These are phyloP conservation scores for Arthrocladium fulminans DNA, from an alignment of 2,329 filamentous ascomycete species.

Conservation along the genomic window DNA sequence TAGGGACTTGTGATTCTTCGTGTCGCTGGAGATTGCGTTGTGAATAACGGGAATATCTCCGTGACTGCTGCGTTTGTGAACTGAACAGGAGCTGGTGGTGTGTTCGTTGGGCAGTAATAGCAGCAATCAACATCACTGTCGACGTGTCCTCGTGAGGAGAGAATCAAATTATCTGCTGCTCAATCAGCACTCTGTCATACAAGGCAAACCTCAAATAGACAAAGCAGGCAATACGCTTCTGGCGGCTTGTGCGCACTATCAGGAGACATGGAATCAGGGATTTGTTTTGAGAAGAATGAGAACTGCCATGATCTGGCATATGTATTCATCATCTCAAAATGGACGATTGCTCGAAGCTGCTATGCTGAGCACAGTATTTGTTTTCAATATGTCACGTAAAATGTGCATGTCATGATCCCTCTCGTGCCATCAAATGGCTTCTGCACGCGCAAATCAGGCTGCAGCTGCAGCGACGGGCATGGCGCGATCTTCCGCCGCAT, in stretches of 20 bases:
- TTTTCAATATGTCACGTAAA: neutral
- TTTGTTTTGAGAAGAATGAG: neutral
- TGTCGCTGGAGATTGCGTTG: no score
- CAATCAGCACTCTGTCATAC: neutral
- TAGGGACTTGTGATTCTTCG: no score
- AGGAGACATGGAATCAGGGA: neutral
- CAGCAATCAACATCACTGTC: neutral
- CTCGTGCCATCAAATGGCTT: neutral
- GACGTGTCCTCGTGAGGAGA: no score
- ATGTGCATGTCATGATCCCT: neutral
- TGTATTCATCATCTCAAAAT: conserved; percentile 84
- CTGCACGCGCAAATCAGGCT: conserved; percentile 5
- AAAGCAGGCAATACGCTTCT: neutral
- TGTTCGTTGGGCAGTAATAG: no score
- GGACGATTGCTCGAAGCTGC: conserved; percentile 58
- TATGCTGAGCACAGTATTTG: neutral
- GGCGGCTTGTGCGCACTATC: no score
- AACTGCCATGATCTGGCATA: conserved; percentile 42
- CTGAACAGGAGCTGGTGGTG: no score
- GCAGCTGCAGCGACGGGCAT: conserved; percentile 20
- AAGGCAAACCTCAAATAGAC: no score
- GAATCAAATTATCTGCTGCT: neutral
- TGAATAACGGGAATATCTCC: no score
- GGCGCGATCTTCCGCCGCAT: conserved; percentile 10
- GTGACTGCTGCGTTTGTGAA: no score